Conservation (phyloP, 495 filamentous ascomycete species). For the Aspergillus carlsbadensis region DNA sequence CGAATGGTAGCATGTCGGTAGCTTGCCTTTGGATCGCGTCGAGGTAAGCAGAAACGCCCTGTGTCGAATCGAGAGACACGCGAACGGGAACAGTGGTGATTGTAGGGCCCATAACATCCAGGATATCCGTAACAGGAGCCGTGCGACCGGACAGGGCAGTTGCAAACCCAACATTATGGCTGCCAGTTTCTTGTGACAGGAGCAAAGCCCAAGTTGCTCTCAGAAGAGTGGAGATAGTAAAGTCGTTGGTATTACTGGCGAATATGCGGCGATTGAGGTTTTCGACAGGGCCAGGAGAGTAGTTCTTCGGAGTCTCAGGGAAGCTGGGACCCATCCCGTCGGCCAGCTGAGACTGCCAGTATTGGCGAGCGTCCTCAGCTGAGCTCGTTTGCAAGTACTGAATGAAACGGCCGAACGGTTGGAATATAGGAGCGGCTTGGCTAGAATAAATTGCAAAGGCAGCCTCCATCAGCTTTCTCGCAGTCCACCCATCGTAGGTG, state of each 20-base stretch:
- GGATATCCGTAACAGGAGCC: conserved; percentile 35
- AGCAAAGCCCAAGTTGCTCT: conserved; percentile 42
- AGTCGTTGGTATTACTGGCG: neutral
- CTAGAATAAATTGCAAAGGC: neutral
- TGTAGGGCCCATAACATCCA: conserved; percentile 42
- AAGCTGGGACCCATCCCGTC: conserved; percentile 11
- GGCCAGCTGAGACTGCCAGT: conserved; percentile 6
- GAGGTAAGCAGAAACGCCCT: conserved; percentile 30
- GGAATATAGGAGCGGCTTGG: neutral
- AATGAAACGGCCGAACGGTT: conserved; percentile 20
- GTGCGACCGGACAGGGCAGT: conserved; percentile 39
- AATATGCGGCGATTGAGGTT: neutral
- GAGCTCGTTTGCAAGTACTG: conserved; percentile 15
- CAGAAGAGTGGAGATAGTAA: conserved; percentile 46
- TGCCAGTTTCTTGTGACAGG: conserved; percentile 29
- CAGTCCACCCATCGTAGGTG: conserved; percentile 60
- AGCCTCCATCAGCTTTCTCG: conserved; percentile 27
- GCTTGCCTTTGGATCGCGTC: conserved; percentile 32
- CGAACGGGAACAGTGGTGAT: conserved; percentile 38
- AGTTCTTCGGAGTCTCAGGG: conserved; percentile 4
- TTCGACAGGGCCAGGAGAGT: neutral
- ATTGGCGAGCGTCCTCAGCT: conserved; percentile 13
- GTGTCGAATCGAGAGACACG: conserved; percentile 22
- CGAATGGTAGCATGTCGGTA: conserved; percentile 17
- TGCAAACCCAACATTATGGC: conserved; percentile 41